Evolutionary conservation across 169 alveolate species (phyloP), one percentile per base, ranked within the genome.

Genomic region (Eimeria tenella): DNA sequence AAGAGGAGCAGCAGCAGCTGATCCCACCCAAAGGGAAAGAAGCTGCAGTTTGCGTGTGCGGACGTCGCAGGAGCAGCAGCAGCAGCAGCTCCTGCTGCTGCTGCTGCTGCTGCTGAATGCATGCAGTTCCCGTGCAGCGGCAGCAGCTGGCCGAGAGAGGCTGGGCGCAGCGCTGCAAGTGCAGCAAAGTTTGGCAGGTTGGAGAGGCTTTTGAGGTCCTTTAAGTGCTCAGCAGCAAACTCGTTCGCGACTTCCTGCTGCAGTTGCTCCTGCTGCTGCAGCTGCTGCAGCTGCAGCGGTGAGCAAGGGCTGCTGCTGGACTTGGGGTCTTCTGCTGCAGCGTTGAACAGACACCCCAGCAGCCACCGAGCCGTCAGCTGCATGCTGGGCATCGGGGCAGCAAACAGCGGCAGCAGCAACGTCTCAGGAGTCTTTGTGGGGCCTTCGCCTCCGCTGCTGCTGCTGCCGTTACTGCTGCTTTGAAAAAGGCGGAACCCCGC

Each of bases 21-120:
- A 15, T 91, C 90, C 94, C 94, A 91, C 62, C 94, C 94, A 13
- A 91, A 91, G 19, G 93, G 86, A n/a, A 88, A 88, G 55, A 88
- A 88, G 62, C 68, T 88, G 77, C 93, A 79, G 68, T n/a, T 53
- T 42, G 50, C 70, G 71, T 79, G 87, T 79, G 10, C 71, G 52
- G 50, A 49, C 70, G 21, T 50, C 25, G 50, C 70, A 68, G 77
- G 42, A 68, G 3, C 42, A 68, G 77, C n/a, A 13, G 77, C 49
- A 7, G 87, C 70, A 4, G 87, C 87, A 19, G 70, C 21, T n/a
- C 70, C 70, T 15, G 87, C 87, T 50, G 71, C 71, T 4, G 84
- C 84, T 74, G 84, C 84, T 4, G 23, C 82, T 74, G 84, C 60
- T 79, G 71, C 70, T 50, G 87, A 63, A 79, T 53, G 70, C 87